A percentile compares a stretch with the other conserved stretches of the same genome.
Conservation (phyloP, 441 rosid genomes). For the Raphanus hybrid region DNA sequence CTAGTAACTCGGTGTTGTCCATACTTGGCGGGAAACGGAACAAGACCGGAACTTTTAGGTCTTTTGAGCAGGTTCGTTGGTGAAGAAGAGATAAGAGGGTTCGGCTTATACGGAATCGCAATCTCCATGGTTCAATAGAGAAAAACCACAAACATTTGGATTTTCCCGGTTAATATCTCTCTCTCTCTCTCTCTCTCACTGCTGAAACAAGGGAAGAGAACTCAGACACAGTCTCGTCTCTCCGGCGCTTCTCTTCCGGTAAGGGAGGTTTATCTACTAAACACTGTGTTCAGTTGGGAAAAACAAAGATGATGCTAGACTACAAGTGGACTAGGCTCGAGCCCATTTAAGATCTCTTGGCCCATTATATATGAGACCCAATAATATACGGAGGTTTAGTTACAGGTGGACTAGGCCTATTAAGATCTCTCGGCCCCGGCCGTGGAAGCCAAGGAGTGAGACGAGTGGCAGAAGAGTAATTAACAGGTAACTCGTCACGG, state of each 20-base stretch:
- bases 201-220: neutral
- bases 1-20: conserved; percentile 42
- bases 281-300: neutral
- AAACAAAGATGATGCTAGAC: conserved; percentile 5
- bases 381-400: neutral
- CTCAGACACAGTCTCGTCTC: neutral
- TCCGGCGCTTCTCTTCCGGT: conserved; percentile 34
- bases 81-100: conserved; percentile 52
- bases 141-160: conserved; percentile 21
- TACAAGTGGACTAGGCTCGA: neutral
- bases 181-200: neutral
- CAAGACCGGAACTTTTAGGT: conserved; percentile 34
- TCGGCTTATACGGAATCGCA: conserved; percentile 43
- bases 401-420: neutral
- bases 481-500: neutral
- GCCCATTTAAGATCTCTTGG: neutral
- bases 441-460: conserved; percentile 11
- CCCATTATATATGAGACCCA: neutral
- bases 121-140: conserved; percentile 42
- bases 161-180: neutral
- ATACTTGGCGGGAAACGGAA: conserved; percentile 45
- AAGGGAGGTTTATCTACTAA: conserved; percentile 42
- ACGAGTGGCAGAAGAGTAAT: conserved; percentile 13
- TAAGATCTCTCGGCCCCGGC: neutral
- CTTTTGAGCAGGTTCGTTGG: conserved; percentile 36